Evolutionary conservation across 495 filamentous ascomycete genomes (phyloP).

Genomic region (Tuber melanosporum): DNA sequence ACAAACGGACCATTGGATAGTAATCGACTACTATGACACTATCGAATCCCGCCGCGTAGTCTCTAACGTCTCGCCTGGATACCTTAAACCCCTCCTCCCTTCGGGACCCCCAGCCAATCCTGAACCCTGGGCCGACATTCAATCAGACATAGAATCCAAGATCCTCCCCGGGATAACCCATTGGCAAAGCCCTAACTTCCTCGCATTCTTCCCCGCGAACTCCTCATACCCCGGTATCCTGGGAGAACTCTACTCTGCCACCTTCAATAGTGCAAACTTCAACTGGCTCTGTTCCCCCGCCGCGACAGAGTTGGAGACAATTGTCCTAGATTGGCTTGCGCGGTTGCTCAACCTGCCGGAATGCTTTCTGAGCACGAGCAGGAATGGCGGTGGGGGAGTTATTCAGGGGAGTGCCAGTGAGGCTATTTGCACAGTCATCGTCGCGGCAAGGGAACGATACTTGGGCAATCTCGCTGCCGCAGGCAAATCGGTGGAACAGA

Average conservation of each 20-base stretch:
- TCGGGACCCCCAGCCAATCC: conserved; percentile 61
- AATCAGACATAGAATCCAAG: conserved; percentile 74
- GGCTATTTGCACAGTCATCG: conserved; percentile 76
- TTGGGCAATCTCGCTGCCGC: conserved; percentile 54
- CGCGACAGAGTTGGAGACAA: conserved; percentile 92
- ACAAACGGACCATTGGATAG: conserved; percentile 45
- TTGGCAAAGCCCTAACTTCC: conserved; percentile 94
- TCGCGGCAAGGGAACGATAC: conserved; percentile 80
- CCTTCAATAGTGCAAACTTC: conserved; percentile 85
- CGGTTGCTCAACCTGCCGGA: conserved; percentile 64
- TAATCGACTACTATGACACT: conserved; percentile 75
- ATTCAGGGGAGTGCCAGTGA: conserved; percentile 93
- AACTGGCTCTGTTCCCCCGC: conserved; percentile 96
- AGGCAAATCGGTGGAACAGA: conserved; percentile 52
- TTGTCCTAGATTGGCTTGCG: conserved; percentile 88
- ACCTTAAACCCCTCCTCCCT: conserved; percentile 74
- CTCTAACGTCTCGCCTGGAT: conserved; percentile 76
- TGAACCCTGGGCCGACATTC: conserved; percentile 74
- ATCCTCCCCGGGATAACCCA: conserved; percentile 94
- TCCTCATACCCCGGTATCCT: conserved; percentile 81
- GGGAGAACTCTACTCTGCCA: conserved; percentile 84
- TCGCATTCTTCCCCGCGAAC: conserved; percentile 88
- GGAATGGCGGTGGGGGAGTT: conserved; percentile 74
- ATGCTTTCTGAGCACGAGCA: conserved; percentile 68
- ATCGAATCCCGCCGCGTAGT: conserved; percentile 65